Evolutionary conservation across 1,139 yeast genomes (phyloP).

Genomic region (Debaryomyces fabryi): DNA sequence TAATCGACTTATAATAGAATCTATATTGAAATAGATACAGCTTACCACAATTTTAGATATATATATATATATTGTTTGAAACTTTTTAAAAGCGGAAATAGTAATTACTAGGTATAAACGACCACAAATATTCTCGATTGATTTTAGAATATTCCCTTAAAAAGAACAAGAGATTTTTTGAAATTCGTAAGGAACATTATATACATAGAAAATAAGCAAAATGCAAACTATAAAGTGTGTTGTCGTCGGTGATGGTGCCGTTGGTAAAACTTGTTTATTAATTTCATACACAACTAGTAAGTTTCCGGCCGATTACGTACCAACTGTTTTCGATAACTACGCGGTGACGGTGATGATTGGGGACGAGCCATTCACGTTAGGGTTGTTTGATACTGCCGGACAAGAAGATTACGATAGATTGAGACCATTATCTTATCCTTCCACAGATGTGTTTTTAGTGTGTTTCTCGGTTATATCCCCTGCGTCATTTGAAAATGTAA

Average conservation of each 20-base stretch:
- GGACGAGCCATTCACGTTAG: constrained; percentile 95
- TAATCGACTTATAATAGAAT: constrained; percentile 1
- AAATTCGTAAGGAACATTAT: background rate
- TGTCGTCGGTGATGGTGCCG: constrained; percentile 98
- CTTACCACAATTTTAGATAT: background rate
- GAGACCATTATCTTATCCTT: constrained; percentile 95
- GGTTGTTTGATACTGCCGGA: constrained; percentile 97
- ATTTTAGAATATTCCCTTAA: background rate
- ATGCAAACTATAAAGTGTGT: constrained; percentile 95
- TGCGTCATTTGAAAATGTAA: constrained; percentile 96
- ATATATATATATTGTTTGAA: background rate
- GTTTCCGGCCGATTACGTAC: constrained; percentile 87
- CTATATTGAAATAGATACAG: constrained; percentile 1
- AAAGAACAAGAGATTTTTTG: background rate
- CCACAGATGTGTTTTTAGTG: constrained; percentile 92
- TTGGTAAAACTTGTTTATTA: constrained; percentile 88
- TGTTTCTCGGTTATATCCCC: constrained; percentile 96
- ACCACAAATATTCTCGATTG: background rate
- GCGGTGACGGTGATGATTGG: constrained; percentile 99
- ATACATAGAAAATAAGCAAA: constrained; percentile 10
- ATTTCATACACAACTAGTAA: constrained; percentile 88
- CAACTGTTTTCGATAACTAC: constrained; percentile 92
- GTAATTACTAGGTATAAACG: background rate
- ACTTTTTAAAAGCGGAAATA: background rate
- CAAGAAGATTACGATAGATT: constrained; percentile 98